Percentiles rank a stretch among this genome's conserved stretches.
Conservation (phyloP, 1,139 yeast genomes). For the Pichia terricola region DNA sequence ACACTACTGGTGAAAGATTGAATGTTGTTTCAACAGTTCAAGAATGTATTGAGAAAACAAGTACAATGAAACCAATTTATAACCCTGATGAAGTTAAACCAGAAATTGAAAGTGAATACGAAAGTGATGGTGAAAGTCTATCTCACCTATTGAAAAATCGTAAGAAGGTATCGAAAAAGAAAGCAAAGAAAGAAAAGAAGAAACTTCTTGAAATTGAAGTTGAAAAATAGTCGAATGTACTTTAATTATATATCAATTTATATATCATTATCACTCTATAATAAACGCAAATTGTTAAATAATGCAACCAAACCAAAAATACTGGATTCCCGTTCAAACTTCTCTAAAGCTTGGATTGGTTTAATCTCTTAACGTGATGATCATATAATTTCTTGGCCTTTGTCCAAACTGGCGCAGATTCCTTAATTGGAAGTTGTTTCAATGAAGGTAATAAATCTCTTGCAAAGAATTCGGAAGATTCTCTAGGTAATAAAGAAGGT, state of each 20-base stretch:
- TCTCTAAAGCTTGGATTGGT: constrained; percentile 17
- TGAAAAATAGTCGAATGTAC: constrained; percentile 28
- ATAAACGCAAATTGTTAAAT: too few species aligned
- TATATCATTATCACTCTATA: too few species aligned
- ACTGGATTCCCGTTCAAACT: neutral
- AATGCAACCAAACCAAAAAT: too few species aligned
- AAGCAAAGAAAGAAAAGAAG: constrained; percentile 36
- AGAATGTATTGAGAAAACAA: constrained; percentile 67
- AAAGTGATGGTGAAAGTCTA: constrained; percentile 43
- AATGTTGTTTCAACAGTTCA: constrained; percentile 76
- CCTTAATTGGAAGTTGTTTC: constrained; percentile 72
- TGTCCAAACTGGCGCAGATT: constrained; percentile 81
- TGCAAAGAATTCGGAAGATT: constrained; percentile 86
- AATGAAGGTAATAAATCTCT: constrained; percentile 81
- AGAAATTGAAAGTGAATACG: constrained; percentile 57
- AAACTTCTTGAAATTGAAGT: constrained; percentile 45
- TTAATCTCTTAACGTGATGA: constrained; percentile 66
- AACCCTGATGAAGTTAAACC: constrained; percentile 24
- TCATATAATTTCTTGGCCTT: constrained; percentile 78
- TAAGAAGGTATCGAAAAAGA: constrained; percentile 33
- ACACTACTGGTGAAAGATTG: constrained; percentile 85
- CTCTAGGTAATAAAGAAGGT: constrained; percentile 93
- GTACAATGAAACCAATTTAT: constrained; percentile 56
- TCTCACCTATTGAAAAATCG: constrained; percentile 37
- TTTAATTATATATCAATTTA: too few species aligned